Percentiles rank a stretch among this genome's conserved stretches.
Evolutionary conservation across 805 yeast species (phyloP).

Genomic region (Hanseniaspora mollemarum): DNA sequence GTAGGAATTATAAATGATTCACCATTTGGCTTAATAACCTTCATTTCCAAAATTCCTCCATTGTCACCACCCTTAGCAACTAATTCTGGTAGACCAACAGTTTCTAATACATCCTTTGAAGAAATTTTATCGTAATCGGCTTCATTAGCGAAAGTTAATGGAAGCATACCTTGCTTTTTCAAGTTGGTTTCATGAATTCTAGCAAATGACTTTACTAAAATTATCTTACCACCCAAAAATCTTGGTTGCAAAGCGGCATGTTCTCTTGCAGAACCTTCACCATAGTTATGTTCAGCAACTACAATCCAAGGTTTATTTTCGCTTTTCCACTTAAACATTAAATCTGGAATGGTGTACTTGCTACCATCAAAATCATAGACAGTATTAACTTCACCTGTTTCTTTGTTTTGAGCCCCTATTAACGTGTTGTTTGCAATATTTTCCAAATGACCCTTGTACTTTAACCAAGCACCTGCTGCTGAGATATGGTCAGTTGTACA

Average conservation of each 20-base stretch:
- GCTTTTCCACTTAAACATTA: slow-evolving; percentile 90
- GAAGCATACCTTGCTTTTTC: slow-evolving; percentile 96
- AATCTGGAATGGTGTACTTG: slow-evolving; percentile 75
- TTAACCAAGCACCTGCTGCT: slow-evolving; percentile 98
- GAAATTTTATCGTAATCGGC: slow-evolving; percentile 72
- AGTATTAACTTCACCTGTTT: slow-evolving; percentile 88
- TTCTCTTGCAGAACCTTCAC: slow-evolving; percentile 99
- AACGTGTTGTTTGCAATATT: slow-evolving; percentile 90
- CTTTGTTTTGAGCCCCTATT: slow-evolving; percentile 94
- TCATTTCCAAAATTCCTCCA: slow-evolving; percentile 66
- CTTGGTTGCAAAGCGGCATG: slow-evolving; percentile 96
- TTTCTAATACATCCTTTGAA: slow-evolving; percentile 67
- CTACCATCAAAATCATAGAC: slow-evolving; percentile 80
- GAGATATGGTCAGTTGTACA: slow-evolving; percentile 98
- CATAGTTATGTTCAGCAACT: slow-evolving; percentile 94
- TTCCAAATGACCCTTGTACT: slow-evolving; percentile 94
- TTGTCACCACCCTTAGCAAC: slow-evolving; percentile 72
- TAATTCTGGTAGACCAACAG: slow-evolving; percentile 64
- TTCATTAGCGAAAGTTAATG: slow-evolving; percentile 83
- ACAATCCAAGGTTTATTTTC: slow-evolving; percentile 83
- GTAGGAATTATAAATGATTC: slow-evolving; percentile 56
- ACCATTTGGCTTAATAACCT: slow-evolving; percentile 67
- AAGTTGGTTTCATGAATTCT: slow-evolving; percentile 96
- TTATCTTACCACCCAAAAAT: slow-evolving; percentile 81
- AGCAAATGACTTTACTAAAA: slow-evolving; percentile 89